Percentiles rank a stretch among this genome's conserved stretches.
These are phyloP conservation scores for Microthyrium microscopicum DNA, from an alignment of 2,329 filamentous ascomycete genomes.

Conservation along the genomic window DNA sequence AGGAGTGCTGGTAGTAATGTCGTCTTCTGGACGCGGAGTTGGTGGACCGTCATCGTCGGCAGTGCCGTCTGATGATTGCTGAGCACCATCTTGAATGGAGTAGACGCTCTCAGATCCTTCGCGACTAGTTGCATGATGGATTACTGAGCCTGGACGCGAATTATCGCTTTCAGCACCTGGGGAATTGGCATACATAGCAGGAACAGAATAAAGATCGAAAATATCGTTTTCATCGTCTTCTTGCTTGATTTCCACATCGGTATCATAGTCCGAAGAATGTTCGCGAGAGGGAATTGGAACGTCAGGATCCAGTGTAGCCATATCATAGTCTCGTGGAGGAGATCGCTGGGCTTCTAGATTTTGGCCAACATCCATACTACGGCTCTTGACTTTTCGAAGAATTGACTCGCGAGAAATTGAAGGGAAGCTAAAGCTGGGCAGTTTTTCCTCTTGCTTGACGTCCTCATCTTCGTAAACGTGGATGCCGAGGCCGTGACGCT, in stretches of 20 bases:
- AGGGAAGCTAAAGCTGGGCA: conserved; percentile 42
- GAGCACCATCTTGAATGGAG: conserved; percentile 24
- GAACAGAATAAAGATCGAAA: conserved; percentile 49
- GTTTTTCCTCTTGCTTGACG: background rate
- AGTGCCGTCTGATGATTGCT: conserved; percentile 10
- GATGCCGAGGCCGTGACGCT: conserved; percentile 12
- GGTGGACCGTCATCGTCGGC: conserved; percentile 26
- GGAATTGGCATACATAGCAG: conserved; percentile 42
- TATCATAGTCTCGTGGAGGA: conserved; percentile 24
- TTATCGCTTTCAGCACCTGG: conserved; percentile 29
- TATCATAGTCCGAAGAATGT: conserved; percentile 41
- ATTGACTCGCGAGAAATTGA: conserved; percentile 91
- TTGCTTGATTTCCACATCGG: conserved; percentile 52
- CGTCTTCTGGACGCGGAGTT: conserved; percentile 25
- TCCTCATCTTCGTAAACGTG: conserved; percentile 19
- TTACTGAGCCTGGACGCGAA: conserved; percentile 33
- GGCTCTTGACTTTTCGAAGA: conserved; percentile 64
- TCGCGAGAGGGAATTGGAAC: conserved; percentile 80
- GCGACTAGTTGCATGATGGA: conserved; percentile 33
- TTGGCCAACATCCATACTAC: conserved; percentile 24
- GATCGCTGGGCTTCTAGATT: conserved; percentile 26
- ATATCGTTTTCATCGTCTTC: conserved; percentile 42
- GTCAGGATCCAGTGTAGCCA: conserved; percentile 61
- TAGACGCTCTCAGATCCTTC: conserved; percentile 43
- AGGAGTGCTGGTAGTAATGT: conserved; percentile 9